phyloP scores from a whole-genome alignment of 2,329 filamentous ascomycete species.

The Lojkania enalia region DNA sequence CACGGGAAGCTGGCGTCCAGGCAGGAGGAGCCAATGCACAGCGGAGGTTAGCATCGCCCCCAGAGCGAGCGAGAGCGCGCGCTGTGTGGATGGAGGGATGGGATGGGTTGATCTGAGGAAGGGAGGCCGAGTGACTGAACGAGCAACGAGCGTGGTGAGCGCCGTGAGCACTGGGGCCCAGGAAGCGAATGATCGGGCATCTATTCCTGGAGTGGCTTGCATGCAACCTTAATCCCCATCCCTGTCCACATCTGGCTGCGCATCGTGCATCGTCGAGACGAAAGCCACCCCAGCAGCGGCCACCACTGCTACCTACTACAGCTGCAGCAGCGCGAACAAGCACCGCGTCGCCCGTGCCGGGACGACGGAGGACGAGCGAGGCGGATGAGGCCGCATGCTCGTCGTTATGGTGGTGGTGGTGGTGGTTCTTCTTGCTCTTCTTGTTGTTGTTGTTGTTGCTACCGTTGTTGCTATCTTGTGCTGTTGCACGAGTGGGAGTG shows the following conservation, averaged over 20 bases:
- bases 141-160: constrained; percentile 36
- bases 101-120: constrained; percentile 22
- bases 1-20: constrained; percentile 23
- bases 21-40: constrained; percentile 31
- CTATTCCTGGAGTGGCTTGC: constrained; percentile 47
- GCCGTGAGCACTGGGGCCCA: constrained; percentile 16
- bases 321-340: constrained; percentile 23
- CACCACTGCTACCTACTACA: constrained; percentile 14
- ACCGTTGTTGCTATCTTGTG: no score
- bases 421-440: no score
- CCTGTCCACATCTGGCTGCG: constrained; percentile 31
- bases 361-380: no score
- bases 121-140: constrained; percentile 8
- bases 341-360: neutral
- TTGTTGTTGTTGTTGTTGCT: neutral
- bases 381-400: no score
- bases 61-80: no score
- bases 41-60: constrained; percentile 28
- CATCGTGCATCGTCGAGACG: no score
- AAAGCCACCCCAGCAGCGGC: constrained; percentile 30
- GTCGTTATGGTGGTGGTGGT: no score
- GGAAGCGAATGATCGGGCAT: constrained; percentile 33
- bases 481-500: neutral
- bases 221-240: constrained; percentile 41
- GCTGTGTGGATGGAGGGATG: constrained; percentile 18